Conservation (phyloP, 2,329 filamentous ascomycete genomes). For the Talaromyces piceae region DNA sequence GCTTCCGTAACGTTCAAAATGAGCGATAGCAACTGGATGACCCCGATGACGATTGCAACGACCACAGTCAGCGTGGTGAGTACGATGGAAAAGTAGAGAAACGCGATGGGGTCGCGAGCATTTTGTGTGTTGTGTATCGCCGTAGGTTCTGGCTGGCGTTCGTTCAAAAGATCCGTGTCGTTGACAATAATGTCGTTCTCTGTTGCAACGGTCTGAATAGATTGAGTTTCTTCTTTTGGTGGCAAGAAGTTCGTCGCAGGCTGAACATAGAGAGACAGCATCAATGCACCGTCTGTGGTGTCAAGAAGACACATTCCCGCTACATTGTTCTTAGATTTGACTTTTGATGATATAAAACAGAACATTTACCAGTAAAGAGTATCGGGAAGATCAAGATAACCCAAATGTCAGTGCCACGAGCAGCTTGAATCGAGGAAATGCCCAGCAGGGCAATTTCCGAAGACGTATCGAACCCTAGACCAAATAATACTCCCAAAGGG, state of each 20-base stretch:
- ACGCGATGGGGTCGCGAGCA: slow-evolving; percentile 71
- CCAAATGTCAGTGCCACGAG: slow-evolving; percentile 84
- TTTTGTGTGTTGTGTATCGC: slow-evolving; percentile 46
- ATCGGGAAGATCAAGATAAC: slow-evolving; percentile 86
- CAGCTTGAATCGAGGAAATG: slow-evolving; percentile 79
- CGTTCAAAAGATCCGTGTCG: neutral
- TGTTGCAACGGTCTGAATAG: neutral
- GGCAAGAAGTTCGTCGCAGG: slow-evolving; percentile 36
- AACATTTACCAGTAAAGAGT: slow-evolving; percentile 67
- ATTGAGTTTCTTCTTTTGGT: slow-evolving; percentile 15
- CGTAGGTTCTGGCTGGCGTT: neutral
- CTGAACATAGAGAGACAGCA: slow-evolving; percentile 84
- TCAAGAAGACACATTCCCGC: slow-evolving; percentile 94
- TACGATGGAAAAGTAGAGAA: slow-evolving; percentile 88
- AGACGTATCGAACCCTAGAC: slow-evolving; percentile 89
- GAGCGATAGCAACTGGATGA: slow-evolving; percentile 74
- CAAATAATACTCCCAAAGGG: slow-evolving; percentile 78
- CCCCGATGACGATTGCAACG: slow-evolving; percentile 77
- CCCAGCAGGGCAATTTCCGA: slow-evolving; percentile 89
- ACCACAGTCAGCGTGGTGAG: slow-evolving; percentile 75
- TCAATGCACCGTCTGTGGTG: slow-evolving; percentile 84
- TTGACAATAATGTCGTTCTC: neutral
- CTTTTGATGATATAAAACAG: neutral
- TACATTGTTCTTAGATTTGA: slow-evolving; percentile 20
- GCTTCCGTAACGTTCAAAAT: slow-evolving; percentile 68